Percentiles rank a stretch among this genome's conserved stretches.
Conservation (phyloP, 345 rosid species). For the Rubroshorea leprosula region DNA sequence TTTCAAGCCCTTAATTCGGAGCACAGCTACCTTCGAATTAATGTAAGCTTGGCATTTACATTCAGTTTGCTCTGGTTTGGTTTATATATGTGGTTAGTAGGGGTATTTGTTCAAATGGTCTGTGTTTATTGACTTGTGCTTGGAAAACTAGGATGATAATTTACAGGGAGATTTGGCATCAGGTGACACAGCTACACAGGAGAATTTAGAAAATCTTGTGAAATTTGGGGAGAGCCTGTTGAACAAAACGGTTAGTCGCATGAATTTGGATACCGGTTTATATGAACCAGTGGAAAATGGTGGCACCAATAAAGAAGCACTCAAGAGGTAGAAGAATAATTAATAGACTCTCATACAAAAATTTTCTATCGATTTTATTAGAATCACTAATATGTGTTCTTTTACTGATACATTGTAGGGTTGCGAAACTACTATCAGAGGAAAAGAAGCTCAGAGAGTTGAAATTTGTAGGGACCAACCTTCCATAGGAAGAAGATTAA, state of each 20-base stretch:
- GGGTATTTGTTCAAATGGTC: no score
- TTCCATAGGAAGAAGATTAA: background rate
- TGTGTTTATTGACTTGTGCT: background rate
- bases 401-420: slow-evolving; percentile 21
- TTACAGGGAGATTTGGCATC: slow-evolving; percentile 38
- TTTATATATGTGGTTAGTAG: background rate
- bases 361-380: background rate
- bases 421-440: slow-evolving; percentile 46
- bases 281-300: slow-evolving; percentile 43
- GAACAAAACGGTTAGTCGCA: slow-evolving; percentile 31
- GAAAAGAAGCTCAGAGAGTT: slow-evolving; percentile 36
- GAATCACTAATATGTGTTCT: background rate
- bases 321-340: slow-evolving; percentile 32
- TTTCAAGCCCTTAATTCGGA: slow-evolving; percentile 52
- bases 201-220: slow-evolving; percentile 46
- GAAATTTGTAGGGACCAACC: background rate
- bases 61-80: background rate
- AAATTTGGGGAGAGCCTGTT: slow-evolving; percentile 40
- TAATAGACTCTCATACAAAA: no score
- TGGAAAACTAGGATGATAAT: slow-evolving; percentile 38
- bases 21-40: slow-evolving; percentile 57
- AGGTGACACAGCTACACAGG: slow-evolving; percentile 39
- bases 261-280: slow-evolving; percentile 43
- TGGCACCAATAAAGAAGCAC: slow-evolving; percentile 48
- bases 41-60: slow-evolving; percentile 30